phyloP scores from a whole-genome alignment of 305 asterid genomes.

The Monarda citriodora region DNA sequence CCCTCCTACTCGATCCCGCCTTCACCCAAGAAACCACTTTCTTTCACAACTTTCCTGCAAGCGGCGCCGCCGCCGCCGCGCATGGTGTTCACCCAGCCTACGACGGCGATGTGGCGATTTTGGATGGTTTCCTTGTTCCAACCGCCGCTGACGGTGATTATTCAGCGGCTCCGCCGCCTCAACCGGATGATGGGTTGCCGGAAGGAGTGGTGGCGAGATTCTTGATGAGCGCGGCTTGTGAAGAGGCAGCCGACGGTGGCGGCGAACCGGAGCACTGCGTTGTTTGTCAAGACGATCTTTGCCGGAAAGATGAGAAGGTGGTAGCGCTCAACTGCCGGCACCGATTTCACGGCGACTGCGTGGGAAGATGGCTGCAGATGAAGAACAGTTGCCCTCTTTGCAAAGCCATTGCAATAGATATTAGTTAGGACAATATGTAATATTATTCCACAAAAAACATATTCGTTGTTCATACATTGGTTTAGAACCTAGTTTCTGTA shows the following conservation, averaged over 20 bases:
- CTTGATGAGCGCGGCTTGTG: background rate
- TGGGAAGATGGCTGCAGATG: background rate
- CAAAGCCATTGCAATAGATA: background rate
- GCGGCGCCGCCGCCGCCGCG: no score
- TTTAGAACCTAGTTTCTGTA: no score
- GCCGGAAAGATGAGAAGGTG: background rate
- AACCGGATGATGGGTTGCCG: background rate
- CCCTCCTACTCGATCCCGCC: no score
- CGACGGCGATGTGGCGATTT: no score
- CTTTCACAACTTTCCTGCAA: no score
- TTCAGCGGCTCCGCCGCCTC: background rate
- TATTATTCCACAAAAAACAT: no score
- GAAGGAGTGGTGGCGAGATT: background rate
- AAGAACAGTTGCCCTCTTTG: conserved; percentile 10
- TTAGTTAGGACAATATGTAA: no score
- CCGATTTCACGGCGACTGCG: conserved; percentile 6
- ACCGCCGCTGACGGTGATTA: background rate
- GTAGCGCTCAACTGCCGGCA: background rate
- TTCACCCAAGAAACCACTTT: no score
- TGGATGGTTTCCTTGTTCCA: no score
- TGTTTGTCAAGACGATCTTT: background rate
- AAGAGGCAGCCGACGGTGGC: background rate
- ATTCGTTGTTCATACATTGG: no score
- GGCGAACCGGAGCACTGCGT: background rate
- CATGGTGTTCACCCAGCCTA: no score